Percentiles rank a stretch among this genome's conserved stretches.
These are phyloP conservation scores for Fusarium buxicola DNA, from an alignment of 2,329 filamentous ascomycete species.

Conservation along the genomic window DNA sequence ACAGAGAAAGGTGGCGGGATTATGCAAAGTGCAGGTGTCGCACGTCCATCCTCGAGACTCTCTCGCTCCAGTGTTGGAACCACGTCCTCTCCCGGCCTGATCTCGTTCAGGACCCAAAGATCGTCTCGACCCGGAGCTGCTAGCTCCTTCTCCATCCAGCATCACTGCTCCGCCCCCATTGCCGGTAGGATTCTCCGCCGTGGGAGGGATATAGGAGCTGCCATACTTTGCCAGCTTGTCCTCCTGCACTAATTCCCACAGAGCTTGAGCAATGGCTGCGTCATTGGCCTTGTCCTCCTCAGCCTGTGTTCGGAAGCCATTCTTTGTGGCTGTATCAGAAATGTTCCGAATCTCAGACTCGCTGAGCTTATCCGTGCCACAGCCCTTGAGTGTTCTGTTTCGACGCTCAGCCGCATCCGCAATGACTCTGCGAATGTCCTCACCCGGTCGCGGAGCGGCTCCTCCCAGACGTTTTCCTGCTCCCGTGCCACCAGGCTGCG, in stretches of 20 bases:
- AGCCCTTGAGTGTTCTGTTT: conserved; percentile 75
- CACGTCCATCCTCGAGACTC: conserved; percentile 62
- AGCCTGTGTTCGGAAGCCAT: conserved; percentile 84
- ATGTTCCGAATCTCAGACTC: conserved; percentile 75
- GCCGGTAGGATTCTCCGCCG: conserved; percentile 63
- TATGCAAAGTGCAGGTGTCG: conserved; percentile 66
- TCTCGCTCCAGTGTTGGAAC: conserved; percentile 4
- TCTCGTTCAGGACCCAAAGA: not conserved
- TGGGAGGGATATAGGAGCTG: conserved; percentile 62
- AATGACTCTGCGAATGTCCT: conserved; percentile 79
- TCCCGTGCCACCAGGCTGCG: conserved; percentile 69
- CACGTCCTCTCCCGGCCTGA: not conserved
- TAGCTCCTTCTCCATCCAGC: conserved; percentile 29
- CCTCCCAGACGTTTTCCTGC: conserved; percentile 82
- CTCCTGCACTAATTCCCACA: conserved; percentile 88
- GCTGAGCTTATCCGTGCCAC: conserved; percentile 76
- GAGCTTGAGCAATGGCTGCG: conserved; percentile 83
- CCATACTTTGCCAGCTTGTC: conserved; percentile 72
- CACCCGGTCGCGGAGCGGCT: conserved; percentile 60
- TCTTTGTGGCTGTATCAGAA: conserved; percentile 70
- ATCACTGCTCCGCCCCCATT: conserved; percentile 51
- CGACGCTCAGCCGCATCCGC: conserved; percentile 77
- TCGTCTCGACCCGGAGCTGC: conserved; percentile 16
- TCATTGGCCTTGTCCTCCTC: conserved; percentile 93
- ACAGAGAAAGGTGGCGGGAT: conserved; percentile 61